Percentiles rank a stretch among this genome's conserved stretches.
These are phyloP conservation scores for Cladosporium sp. DNA, from an alignment of 2,329 filamentous ascomycete genomes.

Conservation along the genomic window DNA sequence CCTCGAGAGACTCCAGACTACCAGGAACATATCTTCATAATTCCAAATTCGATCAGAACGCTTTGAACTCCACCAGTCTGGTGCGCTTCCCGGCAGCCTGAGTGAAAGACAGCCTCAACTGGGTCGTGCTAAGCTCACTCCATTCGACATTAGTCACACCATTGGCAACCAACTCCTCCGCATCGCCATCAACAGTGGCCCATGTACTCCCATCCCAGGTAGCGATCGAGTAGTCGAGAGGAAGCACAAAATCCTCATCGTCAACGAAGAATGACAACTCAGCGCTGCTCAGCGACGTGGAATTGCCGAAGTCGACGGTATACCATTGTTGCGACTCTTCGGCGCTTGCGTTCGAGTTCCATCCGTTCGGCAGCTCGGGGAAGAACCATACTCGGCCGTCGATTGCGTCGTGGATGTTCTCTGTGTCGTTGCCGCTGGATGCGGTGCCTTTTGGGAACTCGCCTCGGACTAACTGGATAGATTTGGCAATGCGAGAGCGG, in stretches of 20 bases:
- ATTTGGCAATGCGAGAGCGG: slow-evolving; percentile 32
- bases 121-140: slow-evolving; percentile 22
- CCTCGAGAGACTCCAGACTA: no score
- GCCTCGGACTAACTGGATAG: slow-evolving; percentile 31
- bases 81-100: slow-evolving; percentile 31
- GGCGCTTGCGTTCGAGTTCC: slow-evolving; percentile 30
- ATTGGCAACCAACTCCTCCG: slow-evolving; percentile 29
- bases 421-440: slow-evolving; percentile 25
- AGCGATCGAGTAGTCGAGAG: slow-evolving; percentile 30
- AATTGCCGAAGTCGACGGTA: slow-evolving; percentile 33
- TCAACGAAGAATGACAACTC: slow-evolving; percentile 37
- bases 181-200: slow-evolving; percentile 26
- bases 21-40: no score
- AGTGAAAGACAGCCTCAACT: slow-evolving; percentile 31
- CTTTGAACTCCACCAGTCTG: slow-evolving; percentile 37
- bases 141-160: slow-evolving; percentile 35
- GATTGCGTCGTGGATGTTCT: slow-evolving; percentile 33
- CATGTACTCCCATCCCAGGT: slow-evolving; percentile 24
- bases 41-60: slow-evolving; percentile 24
- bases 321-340: slow-evolving; percentile 32
- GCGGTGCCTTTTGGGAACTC: slow-evolving; percentile 31
- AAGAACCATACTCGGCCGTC: slow-evolving; percentile 40
- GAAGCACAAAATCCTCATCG: slow-evolving; percentile 26
- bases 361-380: slow-evolving; percentile 36
- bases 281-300: slow-evolving; percentile 27